Conservation (phyloP, 352 stramenopile species). For the Globisporangium okanoganense region DNA sequence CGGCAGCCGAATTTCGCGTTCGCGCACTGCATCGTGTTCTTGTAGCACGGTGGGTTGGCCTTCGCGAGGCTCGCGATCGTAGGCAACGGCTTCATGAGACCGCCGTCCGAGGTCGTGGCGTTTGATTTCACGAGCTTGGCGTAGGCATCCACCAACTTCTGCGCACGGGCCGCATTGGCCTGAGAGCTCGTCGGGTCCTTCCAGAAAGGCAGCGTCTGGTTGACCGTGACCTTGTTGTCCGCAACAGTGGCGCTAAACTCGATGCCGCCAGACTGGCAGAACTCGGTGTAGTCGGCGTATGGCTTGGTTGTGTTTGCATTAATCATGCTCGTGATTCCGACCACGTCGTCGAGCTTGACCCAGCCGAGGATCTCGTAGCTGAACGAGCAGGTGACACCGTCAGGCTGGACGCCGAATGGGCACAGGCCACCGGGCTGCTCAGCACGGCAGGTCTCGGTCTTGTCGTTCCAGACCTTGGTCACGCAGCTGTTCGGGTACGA, state of each 20-base stretch:
- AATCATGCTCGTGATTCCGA: conserved; percentile 48
- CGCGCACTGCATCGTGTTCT: conserved; percentile 49
- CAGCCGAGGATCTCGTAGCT: conserved; percentile 58
- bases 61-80: conserved; percentile 28
- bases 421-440: conserved; percentile 40
- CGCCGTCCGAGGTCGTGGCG: conserved; percentile 20
- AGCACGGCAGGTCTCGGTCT: conserved; percentile 38
- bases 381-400: conserved; percentile 55
- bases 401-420: conserved; percentile 29
- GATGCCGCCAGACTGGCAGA: conserved; percentile 38
- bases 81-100: conserved; percentile 46
- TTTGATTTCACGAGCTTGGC: conserved; percentile 30
- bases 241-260: conserved; percentile 48
- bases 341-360: conserved; percentile 51
- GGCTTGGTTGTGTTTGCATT: conserved; percentile 1
- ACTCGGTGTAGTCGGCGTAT: conserved; percentile 42
- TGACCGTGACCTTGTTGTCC: conserved; percentile 31
- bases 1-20: conserved; percentile 37
- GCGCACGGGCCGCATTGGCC: conserved; percentile 40
- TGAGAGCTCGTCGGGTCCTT: conserved; percentile 35
- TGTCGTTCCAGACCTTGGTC: conserved; percentile 36
- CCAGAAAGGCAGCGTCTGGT: conserved; percentile 56
- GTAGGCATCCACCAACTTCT: conserved; percentile 51
- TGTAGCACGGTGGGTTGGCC: conserved; percentile 61
- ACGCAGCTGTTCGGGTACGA: conserved; percentile 60